Evolutionary conservation across 495 filamentous ascomycete species (phyloP), one percentile per base, ranked within the genome.

Genomic region (Endocarpon pusillum): DNA sequence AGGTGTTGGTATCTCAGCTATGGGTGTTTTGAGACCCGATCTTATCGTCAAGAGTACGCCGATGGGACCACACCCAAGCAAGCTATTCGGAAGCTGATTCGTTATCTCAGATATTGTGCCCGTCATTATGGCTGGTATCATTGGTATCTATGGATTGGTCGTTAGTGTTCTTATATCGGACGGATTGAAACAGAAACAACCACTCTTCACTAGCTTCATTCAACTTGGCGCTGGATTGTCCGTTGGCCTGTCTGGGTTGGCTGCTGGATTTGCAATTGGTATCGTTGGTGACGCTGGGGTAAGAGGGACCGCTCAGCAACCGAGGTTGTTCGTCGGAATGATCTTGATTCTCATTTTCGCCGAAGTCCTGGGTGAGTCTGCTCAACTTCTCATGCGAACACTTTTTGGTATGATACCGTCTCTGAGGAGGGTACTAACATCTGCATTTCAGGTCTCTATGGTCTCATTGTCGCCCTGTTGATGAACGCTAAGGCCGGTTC

Each of bases 71-170:
- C n/a, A 19, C n/a, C n/a, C 15, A 19, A 7, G 4, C 3, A 16
- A n/a, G 11, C 35, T 16, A n/a, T 18, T 34, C 17, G 15, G 6
- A 12, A 3, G 21, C 21, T 12, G 5, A 8, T 9, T 8, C 11
- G 8, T 15, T n/a, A 32, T 37, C 33, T 14, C 43, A 97, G 89
- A 96, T 69, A 93, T 97, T 53, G 85, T 97, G 39, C 89, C 89
- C 52, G 89, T 97, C 60, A 92, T 99, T 72, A 99, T 99, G 89
- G 89, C 89, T 68, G 89, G 89, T 96, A 99, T 99, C 64, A 94
- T 99, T 60, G 91, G 81, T 77, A 99, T 99, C 62, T 99, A 99
- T 69, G 89, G 89, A 48, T 73, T 99, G 34, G 89, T 99, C 64
- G 89, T 99, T 35, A 94, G 87, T 3, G 89, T 99, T 59, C 60